Conservation (phyloP, 306 rosid genomes). For the Fragaria nilgerrensis region DNA sequence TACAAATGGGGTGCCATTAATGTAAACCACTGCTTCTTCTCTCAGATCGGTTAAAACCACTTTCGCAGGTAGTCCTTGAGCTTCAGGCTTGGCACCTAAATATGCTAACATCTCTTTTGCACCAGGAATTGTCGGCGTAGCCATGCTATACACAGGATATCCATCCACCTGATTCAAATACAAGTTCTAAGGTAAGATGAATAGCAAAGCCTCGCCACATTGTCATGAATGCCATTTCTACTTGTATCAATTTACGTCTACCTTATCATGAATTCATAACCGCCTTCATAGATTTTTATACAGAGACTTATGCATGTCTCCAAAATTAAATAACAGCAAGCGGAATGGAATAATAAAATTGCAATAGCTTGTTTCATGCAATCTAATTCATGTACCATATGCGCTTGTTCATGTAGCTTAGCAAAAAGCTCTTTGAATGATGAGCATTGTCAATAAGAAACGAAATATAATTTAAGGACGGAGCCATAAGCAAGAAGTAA, state of each 20-base stretch:
- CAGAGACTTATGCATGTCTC: neutral
- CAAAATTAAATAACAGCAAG: neutral
- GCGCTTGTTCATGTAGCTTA: neutral
- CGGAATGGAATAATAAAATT: neutral
- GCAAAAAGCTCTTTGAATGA: neutral
- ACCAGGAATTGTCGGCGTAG: slow-evolving; percentile 83
- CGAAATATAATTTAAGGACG: neutral
- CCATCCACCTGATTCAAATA: slow-evolving; percentile 61
- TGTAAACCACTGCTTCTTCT: slow-evolving; percentile 84
- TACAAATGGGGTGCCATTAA: slow-evolving; percentile 78
- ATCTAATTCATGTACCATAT: neutral
- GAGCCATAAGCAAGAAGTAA: neutral
- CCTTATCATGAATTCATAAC: neutral
- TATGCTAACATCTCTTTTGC: slow-evolving; percentile 80
- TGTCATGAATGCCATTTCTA: neutral
- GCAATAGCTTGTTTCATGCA: neutral
- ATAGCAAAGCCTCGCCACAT: neutral
- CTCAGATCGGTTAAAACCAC: slow-evolving; percentile 77
- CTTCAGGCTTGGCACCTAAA: slow-evolving; percentile 57
- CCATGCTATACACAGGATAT: slow-evolving; percentile 89
- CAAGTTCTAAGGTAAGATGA: slow-evolving; percentile 22
- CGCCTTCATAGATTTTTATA: neutral
- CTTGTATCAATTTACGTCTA: neutral
- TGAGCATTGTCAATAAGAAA: neutral
- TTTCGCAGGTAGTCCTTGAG: slow-evolving; percentile 47